Conservation (phyloP, 2,329 filamentous ascomycete genomes). For the Helotiales sp. region DNA sequence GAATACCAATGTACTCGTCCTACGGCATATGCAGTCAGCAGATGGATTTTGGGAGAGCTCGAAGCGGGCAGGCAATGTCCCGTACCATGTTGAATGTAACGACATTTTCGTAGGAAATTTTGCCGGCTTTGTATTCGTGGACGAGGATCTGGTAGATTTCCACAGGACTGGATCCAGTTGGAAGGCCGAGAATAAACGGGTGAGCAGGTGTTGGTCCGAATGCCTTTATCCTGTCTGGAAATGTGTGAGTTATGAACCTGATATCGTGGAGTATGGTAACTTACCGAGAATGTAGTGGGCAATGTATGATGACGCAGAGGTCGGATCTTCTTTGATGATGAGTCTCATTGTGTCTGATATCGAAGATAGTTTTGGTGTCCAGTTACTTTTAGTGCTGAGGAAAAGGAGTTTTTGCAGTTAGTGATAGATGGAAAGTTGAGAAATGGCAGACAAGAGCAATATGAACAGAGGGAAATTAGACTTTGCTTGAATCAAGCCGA, state of each 20-base stretch:
- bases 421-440: not conserved
- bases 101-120: slow-evolving; percentile 84
- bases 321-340: slow-evolving; percentile 77
- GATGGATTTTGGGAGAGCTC: slow-evolving; percentile 6
- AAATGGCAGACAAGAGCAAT: slow-evolving; percentile 5
- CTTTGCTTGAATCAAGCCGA: slow-evolving; percentile 16
- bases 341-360: slow-evolving; percentile 66
- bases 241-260: slow-evolving; percentile 13
- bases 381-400: not conserved
- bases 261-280: slow-evolving; percentile 30
- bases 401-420: not conserved
- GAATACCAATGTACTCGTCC: slow-evolving; percentile 87
- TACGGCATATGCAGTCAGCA: slow-evolving; percentile 41
- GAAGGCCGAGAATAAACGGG: slow-evolving; percentile 82
- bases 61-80: slow-evolving; percentile 16
- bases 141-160: slow-evolving; percentile 80
- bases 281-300: slow-evolving; percentile 79
- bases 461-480: slow-evolving; percentile 19
- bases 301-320: slow-evolving; percentile 73
- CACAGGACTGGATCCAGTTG: slow-evolving; percentile 82
- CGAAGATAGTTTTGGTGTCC: not conserved
- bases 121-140: slow-evolving; percentile 68
- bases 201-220: slow-evolving; percentile 74
- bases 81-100: slow-evolving; percentile 89
- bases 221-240: slow-evolving; percentile 72